Conservation (phyloP, 2,329 filamentous ascomycete genomes). For the Claviceps monticola region DNA sequence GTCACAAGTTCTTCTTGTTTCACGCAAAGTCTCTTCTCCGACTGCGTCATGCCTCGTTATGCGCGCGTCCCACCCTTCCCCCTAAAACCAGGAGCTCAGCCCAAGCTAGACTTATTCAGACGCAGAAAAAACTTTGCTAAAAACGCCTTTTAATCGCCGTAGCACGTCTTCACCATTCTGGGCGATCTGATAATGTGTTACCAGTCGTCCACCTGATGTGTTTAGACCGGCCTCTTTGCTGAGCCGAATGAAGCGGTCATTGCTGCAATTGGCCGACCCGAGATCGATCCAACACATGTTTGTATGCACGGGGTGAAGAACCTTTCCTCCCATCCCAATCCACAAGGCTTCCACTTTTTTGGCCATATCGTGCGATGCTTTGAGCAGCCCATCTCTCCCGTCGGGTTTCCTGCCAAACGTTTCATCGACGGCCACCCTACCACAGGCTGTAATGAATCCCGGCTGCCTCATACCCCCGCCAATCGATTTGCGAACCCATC, state of each 20-base stretch:
- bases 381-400: slow-evolving; percentile 41
- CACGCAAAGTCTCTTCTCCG: not conserved
- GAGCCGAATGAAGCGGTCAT: slow-evolving; percentile 23
- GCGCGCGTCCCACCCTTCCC: too few species aligned
- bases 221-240: slow-evolving; percentile 29
- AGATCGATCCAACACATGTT: slow-evolving; percentile 87
- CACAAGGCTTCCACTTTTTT: slow-evolving; percentile 55
- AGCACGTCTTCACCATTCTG: slow-evolving; percentile 46
- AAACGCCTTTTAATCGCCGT: slow-evolving; percentile 39
- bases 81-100: not conserved
- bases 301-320: slow-evolving; percentile 62
- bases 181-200: slow-evolving; percentile 47
- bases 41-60: not conserved
- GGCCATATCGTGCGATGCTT: slow-evolving; percentile 46
- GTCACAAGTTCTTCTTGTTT: not conserved
- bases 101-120: not conserved
- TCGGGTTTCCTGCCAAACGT: slow-evolving; percentile 25
- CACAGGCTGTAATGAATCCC: slow-evolving; percentile 58
- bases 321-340: slow-evolving; percentile 53
- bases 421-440: slow-evolving; percentile 49
- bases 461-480: slow-evolving; percentile 63
- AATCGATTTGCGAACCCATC: slow-evolving; percentile 50
- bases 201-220: slow-evolving; percentile 26
- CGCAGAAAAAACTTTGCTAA: slow-evolving; percentile 23
- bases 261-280: slow-evolving; percentile 37